Base-by-base conservation (phyloP, 2,329 filamentous ascomycete genomes). In the Sarocladiaceae sp. region DNA sequence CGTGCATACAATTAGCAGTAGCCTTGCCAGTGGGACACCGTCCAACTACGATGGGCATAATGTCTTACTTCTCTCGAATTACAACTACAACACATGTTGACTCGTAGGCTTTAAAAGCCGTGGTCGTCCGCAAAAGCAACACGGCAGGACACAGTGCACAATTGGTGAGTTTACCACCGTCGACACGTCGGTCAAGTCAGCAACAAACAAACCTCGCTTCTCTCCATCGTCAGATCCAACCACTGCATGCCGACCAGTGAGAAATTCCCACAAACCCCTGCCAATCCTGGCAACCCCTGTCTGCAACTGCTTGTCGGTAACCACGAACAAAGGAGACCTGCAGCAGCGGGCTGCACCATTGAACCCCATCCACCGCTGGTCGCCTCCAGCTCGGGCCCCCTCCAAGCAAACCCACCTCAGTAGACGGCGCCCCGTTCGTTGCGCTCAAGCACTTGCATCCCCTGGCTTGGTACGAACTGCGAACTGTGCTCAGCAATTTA, bases 401-500 rank as follows among this genome's bases (percentile, higher is more conserved):
- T 29, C 44, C n/a, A 4, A 48, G 26, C 44, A 10, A 31, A 48
- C 44, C 25, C 22, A 48, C 26, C 17, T 25, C 28, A 48, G 5
- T 10, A 33, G 25, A 48, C 22, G 26, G 26, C 26, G 26, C 17
- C 44, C 25, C 26, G 20, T 46, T 46, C 26, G 20, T 46, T 46
- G 40, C 40, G 40, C 40, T 46, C 40, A 18, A 46, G 40, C 37
- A 42, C 22, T 42, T n/a, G n/a, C 8, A 36, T 36, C 33, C 40
- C 44, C 44, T 33, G 25, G 26, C 44, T 20, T 48, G 44, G 44
- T 48, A 31, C 44, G 44, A 33, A 33, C 44, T 20, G 28, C 44
- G 28, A 33, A 48, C 44, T 33, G 44, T 48, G 44, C 44, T 48
- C 26, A 48, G 20, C 44, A 29, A 48, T 48, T 48, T 12, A 17